Conservation (phyloP, 2,329 filamentous ascomycete species). For the Alternaria dauci region DNA sequence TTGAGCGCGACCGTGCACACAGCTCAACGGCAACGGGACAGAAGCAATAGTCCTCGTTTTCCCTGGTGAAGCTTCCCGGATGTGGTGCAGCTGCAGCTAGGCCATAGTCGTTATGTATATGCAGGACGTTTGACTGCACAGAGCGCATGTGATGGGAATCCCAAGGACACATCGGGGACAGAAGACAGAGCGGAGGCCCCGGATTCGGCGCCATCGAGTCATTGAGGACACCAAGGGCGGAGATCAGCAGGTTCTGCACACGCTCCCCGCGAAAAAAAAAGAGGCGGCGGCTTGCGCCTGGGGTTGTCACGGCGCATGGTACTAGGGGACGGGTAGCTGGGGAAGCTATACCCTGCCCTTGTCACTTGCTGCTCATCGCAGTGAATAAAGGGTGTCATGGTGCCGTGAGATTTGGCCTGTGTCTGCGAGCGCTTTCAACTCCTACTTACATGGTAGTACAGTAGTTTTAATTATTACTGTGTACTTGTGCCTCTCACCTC, state of each 20-base stretch:
- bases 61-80: constrained; percentile 15
- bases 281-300: constrained; percentile 19
- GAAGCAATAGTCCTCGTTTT: neutral
- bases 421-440: constrained; percentile 25
- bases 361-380: constrained; percentile 8
- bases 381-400: constrained; percentile 29
- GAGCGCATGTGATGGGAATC: neutral
- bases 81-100: constrained; percentile 19
- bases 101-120: neutral
- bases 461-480: constrained; percentile 21
- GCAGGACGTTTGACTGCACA: neutral
- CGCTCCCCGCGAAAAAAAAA: constrained; percentile 26
- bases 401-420: constrained; percentile 16
- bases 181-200: constrained; percentile 23
- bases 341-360: constrained; percentile 16
- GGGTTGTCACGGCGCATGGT: constrained; percentile 19
- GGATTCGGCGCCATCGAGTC: constrained; percentile 27
- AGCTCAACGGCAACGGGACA: constrained; percentile 21
- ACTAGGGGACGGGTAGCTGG: constrained; percentile 27
- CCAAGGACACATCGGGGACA: neutral
- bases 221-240: constrained; percentile 20
- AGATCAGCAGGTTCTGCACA: constrained; percentile 34
- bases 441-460: constrained; percentile 19
- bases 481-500: constrained; percentile 15
- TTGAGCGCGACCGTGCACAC: constrained; percentile 4